These are phyloP conservation scores for Chimonanthus salicifolius DNA, from an alignment of 164 flowering plant genomes.

Conservation along the genomic window DNA sequence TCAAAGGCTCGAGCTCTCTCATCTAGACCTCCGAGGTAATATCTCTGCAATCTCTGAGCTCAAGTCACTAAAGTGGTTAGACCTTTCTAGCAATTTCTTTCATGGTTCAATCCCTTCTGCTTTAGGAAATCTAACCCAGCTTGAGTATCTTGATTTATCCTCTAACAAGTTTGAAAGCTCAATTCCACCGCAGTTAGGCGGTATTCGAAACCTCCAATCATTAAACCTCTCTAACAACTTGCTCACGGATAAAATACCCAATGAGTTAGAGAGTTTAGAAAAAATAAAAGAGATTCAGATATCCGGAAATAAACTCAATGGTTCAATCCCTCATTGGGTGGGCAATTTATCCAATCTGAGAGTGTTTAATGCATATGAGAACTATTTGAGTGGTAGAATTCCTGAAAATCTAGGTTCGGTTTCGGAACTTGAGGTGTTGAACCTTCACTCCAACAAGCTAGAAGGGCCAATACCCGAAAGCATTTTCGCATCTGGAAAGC, in stretches of 20 bases:
- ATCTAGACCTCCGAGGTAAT: conserved; percentile 66
- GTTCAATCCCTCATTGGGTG: conserved; percentile 75
- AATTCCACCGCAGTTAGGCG: conserved; percentile 60
- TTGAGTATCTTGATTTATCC: conserved; percentile 84
- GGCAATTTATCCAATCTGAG: conserved; percentile 62
- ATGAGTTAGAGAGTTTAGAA: conserved; percentile 47
- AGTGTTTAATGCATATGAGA: conserved; percentile 87
- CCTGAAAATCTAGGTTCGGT: conserved; percentile 63
- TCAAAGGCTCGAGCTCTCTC: conserved; percentile 67
- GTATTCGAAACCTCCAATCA: conserved; percentile 54
- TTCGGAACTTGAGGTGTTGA: conserved; percentile 59
- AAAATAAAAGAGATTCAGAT: conserved; percentile 59
- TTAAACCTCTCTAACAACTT: conserved; percentile 76
- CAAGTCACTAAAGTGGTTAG: conserved; percentile 64
- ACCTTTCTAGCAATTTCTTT: conserved; percentile 69
- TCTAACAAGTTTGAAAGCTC: conserved; percentile 53
- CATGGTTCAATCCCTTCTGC: conserved; percentile 59
- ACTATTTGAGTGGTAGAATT: conserved; percentile 52
- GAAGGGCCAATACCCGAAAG: conserved; percentile 70
- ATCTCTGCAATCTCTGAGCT: conserved; percentile 62
- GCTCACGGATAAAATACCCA: conserved; percentile 61
- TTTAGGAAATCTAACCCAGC: conserved; percentile 62
- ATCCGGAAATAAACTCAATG: conserved; percentile 60
- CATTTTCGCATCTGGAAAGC: conserved; percentile 65
- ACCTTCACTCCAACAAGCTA: conserved; percentile 85